Evolutionary conservation across 768 basidiomycete species (phyloP), one percentile per base, ranked within the genome.

Genomic region (Cyathus striatus): DNA sequence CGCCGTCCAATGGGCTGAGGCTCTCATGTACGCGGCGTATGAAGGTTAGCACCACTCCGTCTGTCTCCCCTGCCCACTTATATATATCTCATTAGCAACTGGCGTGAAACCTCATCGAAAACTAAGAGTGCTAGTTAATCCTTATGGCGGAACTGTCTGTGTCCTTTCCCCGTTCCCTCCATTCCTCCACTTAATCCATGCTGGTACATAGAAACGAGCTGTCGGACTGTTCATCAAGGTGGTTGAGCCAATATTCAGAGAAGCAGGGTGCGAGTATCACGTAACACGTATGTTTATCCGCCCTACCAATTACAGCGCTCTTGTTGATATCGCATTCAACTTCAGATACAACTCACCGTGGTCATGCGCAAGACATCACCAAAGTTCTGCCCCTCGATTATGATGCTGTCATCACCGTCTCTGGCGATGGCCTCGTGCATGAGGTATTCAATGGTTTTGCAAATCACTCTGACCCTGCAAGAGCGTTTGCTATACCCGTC

Each of bases 391-490:
- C 69, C 1, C 68, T 87, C 3, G 68, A 73, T 13, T 86, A 75
- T 48, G 90, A 92, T 49, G 87, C 81, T 0, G 57, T 94, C 32
- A 73, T 88, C 26, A 62, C 79, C 23, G 73, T 93, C 18, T 91
- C 89, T 0, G 91, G 91, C 0, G 91, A 94, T 52, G 91, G 91
- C 6, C 69, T 90, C 25, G 56, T 90, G 13, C 86, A 92, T 54
- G 91, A 94, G 63, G 71, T 90, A 18, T 52, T 91, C 57, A 94
- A 94, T 54, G 91, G 90, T 2, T 78, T 92, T 43, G 80, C 85
- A 2, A 66, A 80, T 41, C 83, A 86, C 45, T 60, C 66, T 22
- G 66, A 81, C 26, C 78, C 83, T 2, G 58, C 65, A 25, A 69
- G 67, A 37, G 90, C 86, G 0, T 75, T 92, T 43, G 58, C 56